Evolutionary conservation across 805 yeast genomes (phyloP), one percentile per base, ranked within the genome.

Genomic region (Teunomyces aglyptinius): DNA sequence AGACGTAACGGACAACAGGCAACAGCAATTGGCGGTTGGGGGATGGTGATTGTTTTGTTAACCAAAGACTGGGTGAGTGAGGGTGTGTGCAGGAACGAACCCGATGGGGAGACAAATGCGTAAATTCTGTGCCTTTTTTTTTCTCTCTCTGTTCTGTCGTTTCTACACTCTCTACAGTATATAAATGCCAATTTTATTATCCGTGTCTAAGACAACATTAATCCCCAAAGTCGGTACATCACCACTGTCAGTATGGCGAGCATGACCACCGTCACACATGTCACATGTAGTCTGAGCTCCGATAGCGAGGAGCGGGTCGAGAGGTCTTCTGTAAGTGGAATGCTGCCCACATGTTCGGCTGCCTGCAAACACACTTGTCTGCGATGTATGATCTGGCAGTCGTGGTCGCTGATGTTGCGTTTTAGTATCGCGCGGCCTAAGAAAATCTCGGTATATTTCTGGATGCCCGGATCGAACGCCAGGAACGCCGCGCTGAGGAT

Each of bases 371-470:
- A 72, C 5, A 72, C 57, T 11, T 65, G 67, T 42, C 77, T 52
- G 36, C 77, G 55, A 41, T 53, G 57, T 24, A 72, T 62, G 20
- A 71, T 52, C 45, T 59, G 65, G 50, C 76, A 71, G 19, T 65
- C 66, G 6, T 35, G 28, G 2, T 43, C 51, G 18, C 48, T 49
- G 27, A 72, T 55, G 5, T 65, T 68, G 41, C 66, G 51, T 53
- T 69, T 70, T 42, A 72, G 54, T 19, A 72, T 71, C 15, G 75
- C 75, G 49, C 58, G 67, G 4, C 76, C 77, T 24, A 72, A 52
- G 10, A 72, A 60, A 5, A 69, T 55, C 38, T 55, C 58, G 27
- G 76, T 67, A 50, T 71, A 72, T 48, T 63, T 69, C 41, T 57
- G 63, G 38, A 71, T 53, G 15, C 67, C 60, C 3, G 65, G 63